Evolutionary conservation across 1,284 basidiomycete genomes (phyloP), one percentile per base, ranked within the genome.

Genomic region (Ganoderma lingzhi): DNA sequence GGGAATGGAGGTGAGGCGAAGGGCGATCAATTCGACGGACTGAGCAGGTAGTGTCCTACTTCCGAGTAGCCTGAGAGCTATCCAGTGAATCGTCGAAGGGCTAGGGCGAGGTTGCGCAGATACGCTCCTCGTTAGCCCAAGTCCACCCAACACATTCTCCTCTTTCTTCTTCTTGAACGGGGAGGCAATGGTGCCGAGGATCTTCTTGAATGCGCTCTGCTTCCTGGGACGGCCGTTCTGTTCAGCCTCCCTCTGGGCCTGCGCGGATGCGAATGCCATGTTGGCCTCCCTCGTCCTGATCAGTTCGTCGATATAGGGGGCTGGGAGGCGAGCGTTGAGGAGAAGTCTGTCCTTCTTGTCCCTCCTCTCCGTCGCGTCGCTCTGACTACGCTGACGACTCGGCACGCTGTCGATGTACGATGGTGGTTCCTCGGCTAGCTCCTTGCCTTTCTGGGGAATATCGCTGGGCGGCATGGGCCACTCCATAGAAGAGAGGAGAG

Each of bases 141-240:
- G 23, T 6, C 30, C 12, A 28, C 19, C 53, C 15, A 4, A 3
- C 14, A 3, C 19, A 19, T 30, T 28, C 2, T 56, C 53, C 14
- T 12, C 23, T 51, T 56, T 56, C 53, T 62, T 30, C 60, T 62
- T 62, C n/a, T 44, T 48, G 19, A 19, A 59, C 35, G 35, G 35
- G 35, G 35, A 35, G 35, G 35, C 35, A 35, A 35, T 35, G 8
- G 35, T 35, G 35, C 53, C 53, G 14, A 56, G 15, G 35, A 59
- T 12, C 32, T n/a, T 59, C 35, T 32, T 10, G 17, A 59, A 37
- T 6, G 35, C 5, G 17, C 56, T 39, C 19, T 19, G 32, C 56
- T 59, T 59, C 9, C 35, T 59, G n/a, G 35, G 1, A 32, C n/a
- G 35, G 32, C 2, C 56, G 3, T 12, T 32, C n/a, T 23, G 32